These are phyloP conservation scores for Kodamaea sagamina DNA, from an alignment of 805 yeast species.

Conservation along the genomic window DNA sequence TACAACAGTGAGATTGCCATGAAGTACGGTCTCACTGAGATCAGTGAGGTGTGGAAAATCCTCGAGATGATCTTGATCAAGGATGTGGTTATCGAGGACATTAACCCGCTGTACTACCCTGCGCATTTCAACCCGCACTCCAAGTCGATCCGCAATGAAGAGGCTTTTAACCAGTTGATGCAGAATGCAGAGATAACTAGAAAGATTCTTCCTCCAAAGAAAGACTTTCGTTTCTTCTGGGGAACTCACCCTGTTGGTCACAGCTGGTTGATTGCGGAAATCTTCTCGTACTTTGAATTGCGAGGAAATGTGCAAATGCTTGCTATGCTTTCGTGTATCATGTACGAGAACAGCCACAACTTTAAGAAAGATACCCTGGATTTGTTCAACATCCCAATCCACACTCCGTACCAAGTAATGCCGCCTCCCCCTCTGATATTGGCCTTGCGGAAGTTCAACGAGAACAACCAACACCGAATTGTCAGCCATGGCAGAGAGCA, in stretches of 20 bases:
- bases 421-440: conserved; percentile 31
- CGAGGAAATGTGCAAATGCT: conserved; percentile 80
- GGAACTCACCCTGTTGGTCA: conserved; percentile 79
- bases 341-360: conserved; percentile 46
- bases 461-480: conserved; percentile 7
- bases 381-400: conserved; percentile 41
- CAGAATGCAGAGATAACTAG: conserved; percentile 14
- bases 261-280: conserved; percentile 59
- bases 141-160: conserved; percentile 6
- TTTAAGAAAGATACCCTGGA: conserved; percentile 21
- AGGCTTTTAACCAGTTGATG: conserved; percentile 14
- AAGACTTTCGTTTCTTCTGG: conserved; percentile 58
- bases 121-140: conserved; percentile 9
- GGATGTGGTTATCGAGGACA: conserved; percentile 32
- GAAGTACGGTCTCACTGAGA: conserved; percentile 57
- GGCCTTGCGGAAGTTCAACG: conserved; percentile 18
- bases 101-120: conserved; percentile 15
- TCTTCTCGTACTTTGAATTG: conserved; percentile 64
- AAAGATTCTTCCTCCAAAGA: conserved; percentile 10
- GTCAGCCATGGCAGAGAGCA: neutral
- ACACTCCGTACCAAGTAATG: conserved; percentile 45
- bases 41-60: conserved; percentile 76
- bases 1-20: conserved; percentile 74
- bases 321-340: conserved; percentile 80
- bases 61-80: conserved; percentile 49